Percentiles rank a stretch among this genome's conserved stretches.
phyloP scores from a whole-genome alignment of 192 early-diverging fungal genomes.

The Coemansia umbellata region DNA sequence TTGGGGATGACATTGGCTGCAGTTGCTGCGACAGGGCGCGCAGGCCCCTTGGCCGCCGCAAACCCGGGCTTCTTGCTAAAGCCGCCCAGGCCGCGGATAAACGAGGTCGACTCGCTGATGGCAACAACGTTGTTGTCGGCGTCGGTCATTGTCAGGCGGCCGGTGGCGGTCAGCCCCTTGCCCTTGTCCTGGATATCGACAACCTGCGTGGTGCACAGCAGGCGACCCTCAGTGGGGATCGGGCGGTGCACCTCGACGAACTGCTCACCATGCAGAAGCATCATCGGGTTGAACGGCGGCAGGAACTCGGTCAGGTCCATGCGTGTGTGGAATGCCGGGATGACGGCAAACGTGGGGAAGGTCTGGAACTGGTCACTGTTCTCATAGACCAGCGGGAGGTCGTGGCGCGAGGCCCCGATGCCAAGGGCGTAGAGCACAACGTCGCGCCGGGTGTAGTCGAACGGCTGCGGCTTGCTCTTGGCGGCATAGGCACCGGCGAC shows the following conservation, averaged over 20 bases:
- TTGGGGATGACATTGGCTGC: conserved; percentile 76
- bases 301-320: conserved; percentile 57
- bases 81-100: conserved; percentile 88
- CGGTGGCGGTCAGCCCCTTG: conserved; percentile 79
- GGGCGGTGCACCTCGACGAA: conserved; percentile 84
- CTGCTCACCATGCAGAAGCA: conserved; percentile 99
- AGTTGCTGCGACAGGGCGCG: conserved; percentile 68
- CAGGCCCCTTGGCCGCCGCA: conserved; percentile 19
- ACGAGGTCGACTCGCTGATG: conserved; percentile 87
- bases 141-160: conserved; percentile 81
- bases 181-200: conserved; percentile 98
- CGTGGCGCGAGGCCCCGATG: conserved; percentile 82
- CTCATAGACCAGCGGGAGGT: conserved; percentile 92
- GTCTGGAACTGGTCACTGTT: conserved; percentile 75
- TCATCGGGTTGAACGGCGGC: conserved; percentile 83
- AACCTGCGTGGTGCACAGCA: conserved; percentile 71
- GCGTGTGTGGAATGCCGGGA: conserved; percentile 72
- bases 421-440: conserved; percentile 93
- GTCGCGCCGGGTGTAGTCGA: conserved; percentile 83
- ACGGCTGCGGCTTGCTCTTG: conserved; percentile 54
- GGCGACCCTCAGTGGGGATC: conserved; percentile 77
- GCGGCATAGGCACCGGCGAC: conserved; percentile 60
- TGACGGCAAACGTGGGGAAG: conserved; percentile 91
- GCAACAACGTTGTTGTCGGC: conserved; percentile 68
- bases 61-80: conserved; percentile 79